phyloP scores from a whole-genome alignment of 805 yeast genomes.

The Teunomyces cretensis region DNA sequence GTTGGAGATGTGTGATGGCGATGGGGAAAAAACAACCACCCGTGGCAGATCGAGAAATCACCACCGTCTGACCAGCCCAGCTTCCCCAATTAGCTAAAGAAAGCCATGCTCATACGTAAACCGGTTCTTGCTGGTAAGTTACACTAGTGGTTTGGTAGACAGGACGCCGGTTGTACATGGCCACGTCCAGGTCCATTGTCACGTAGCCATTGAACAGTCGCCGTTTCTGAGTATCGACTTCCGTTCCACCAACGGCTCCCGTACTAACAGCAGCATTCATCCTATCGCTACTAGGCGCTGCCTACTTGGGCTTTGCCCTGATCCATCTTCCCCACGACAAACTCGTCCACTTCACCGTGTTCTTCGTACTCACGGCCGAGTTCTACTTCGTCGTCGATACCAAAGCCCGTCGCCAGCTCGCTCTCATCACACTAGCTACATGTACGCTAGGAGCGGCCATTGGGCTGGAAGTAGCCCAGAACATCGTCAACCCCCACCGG shows the following conservation, averaged over 20 bases:
- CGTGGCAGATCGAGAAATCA: not conserved
- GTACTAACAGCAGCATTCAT: constrained; percentile 22
- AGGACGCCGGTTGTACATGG: no score
- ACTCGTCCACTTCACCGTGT: constrained; percentile 47
- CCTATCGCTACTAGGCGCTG: constrained; percentile 27
- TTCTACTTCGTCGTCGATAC: constrained; percentile 47
- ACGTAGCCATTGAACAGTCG: no score
- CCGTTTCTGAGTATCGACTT: no score
- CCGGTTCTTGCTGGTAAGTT: constrained; percentile 12
- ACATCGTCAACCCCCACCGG: constrained; percentile 43
- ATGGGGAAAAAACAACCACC: no score
- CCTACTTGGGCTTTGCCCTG: constrained; percentile 53
- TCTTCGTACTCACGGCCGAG: constrained; percentile 46
- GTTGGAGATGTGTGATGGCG: no score
- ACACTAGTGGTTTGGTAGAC: no score
- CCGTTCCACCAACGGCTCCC: no score
- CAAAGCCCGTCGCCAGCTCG: constrained; percentile 13
- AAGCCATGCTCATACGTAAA: constrained; percentile 4
- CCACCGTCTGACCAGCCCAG: no score
- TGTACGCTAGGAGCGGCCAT: constrained; percentile 51
- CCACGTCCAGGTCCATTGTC: no score
- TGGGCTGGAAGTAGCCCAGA: constrained; percentile 53
- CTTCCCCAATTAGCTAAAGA: no score
- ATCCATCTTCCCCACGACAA: constrained; percentile 51
- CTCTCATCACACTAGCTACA: constrained; percentile 26